Percentiles rank a stretch among this genome's conserved stretches.
These are phyloP conservation scores for Myochromella boudieri DNA, from an alignment of 768 basidiomycete genomes.

Conservation along the genomic window DNA sequence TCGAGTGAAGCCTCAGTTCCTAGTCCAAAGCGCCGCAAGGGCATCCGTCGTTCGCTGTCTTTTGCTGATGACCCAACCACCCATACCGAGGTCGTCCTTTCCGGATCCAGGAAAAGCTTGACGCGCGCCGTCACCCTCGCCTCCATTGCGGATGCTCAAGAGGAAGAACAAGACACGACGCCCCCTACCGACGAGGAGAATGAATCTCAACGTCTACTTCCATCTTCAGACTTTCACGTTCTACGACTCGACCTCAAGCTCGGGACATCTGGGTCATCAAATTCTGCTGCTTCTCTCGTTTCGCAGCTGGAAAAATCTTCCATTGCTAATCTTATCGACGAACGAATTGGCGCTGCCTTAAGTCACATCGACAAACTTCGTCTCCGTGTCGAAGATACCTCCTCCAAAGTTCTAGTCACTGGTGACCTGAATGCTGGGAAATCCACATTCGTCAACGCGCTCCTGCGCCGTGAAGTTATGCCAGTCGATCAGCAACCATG, in stretches of 20 bases:
- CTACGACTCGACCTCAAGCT: slow-evolving; percentile 92
- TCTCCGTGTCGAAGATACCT: slow-evolving; percentile 84
- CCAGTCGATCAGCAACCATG: slow-evolving; percentile 98
- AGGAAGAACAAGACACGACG: slow-evolving; percentile 28
- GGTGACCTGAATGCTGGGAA: slow-evolving; percentile 99
- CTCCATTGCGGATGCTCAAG: slow-evolving; percentile 47
- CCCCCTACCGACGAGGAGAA: slow-evolving; percentile 28
- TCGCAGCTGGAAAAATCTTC: slow-evolving; percentile 91
- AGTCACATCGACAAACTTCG: slow-evolving; percentile 84
- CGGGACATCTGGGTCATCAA: slow-evolving; percentile 67
- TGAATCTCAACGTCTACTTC: slow-evolving; percentile 34
- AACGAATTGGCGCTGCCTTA: slow-evolving; percentile 72
- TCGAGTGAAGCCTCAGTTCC: slow-evolving; percentile 25
- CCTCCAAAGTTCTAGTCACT: slow-evolving; percentile 95
- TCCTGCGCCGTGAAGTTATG: slow-evolving; percentile 89
- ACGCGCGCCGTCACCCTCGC: slow-evolving; percentile 61
- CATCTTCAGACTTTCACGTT: slow-evolving; percentile 74
- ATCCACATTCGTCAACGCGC: slow-evolving; percentile 95
- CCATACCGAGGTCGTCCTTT: slow-evolving; percentile 64
- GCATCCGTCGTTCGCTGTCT: slow-evolving; percentile 66
- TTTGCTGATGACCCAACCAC: slow-evolving; percentile 81
- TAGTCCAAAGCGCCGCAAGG: slow-evolving; percentile 35
- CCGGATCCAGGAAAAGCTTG: slow-evolving; percentile 46
- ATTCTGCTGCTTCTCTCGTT: slow-evolving; percentile 71
- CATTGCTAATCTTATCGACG: slow-evolving; percentile 89